These are phyloP conservation scores for Cyclotella atomus DNA, from an alignment of 108 stramenopile genomes.

Conservation along the genomic window DNA sequence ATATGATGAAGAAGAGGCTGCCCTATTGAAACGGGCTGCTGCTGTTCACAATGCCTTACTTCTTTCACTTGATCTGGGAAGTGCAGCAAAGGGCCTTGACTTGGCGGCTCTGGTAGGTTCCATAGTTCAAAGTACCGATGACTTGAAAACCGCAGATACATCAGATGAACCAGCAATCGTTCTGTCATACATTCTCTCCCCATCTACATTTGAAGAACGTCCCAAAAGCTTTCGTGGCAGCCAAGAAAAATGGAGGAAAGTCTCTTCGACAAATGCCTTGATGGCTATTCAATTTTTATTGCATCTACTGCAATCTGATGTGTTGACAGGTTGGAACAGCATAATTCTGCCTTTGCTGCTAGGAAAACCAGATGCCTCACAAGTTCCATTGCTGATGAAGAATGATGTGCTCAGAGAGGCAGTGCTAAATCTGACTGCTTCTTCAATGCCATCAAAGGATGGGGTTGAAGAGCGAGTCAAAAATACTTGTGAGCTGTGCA, in stretches of 20 bases:
- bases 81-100: background rate
- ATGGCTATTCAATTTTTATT: constrained; percentile 36
- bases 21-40: constrained; percentile 40
- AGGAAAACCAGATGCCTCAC: background rate
- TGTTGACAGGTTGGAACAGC: constrained; percentile 27
- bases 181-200: constrained; percentile 19
- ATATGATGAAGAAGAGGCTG: constrained; percentile 36
- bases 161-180: constrained; percentile 2
- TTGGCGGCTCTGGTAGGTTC: background rate
- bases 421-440: constrained; percentile 22
- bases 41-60: constrained; percentile 45
- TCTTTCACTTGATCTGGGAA: background rate
- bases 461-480: background rate
- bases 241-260: constrained; percentile 16
- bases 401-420: constrained; percentile 15
- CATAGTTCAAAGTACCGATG: background rate
- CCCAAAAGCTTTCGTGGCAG: constrained; percentile 12
- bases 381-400: constrained; percentile 4
- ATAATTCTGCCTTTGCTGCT: constrained; percentile 43
- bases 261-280: constrained; percentile 39
- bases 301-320: background rate
- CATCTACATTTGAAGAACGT: constrained; percentile 6
- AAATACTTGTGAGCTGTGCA: constrained; percentile 7
- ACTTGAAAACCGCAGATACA: background rate
- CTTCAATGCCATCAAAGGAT: background rate